A percentile compares a stretch with the other conserved stretches of the same genome.
phyloP scores from a whole-genome alignment of 176 grass and related monocot genomes.

The Phragmites australis region DNA sequence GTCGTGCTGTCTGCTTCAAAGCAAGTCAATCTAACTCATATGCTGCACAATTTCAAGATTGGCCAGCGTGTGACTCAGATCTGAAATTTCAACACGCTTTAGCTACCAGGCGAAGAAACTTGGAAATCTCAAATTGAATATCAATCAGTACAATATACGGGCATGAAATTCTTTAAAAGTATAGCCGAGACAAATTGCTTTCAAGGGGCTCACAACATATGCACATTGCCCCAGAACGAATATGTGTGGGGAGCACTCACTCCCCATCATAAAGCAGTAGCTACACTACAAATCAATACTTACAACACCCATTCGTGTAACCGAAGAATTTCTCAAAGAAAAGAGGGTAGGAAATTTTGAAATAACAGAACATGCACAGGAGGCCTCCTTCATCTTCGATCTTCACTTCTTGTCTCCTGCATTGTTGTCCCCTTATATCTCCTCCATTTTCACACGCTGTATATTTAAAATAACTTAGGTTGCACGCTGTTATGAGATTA shows the following conservation, averaged over 20 bases:
- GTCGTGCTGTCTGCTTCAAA: conserved; percentile 29
- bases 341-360: neutral
- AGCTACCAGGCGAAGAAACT: conserved; percentile 8
- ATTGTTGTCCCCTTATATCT: neutral
- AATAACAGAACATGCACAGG: conserved; percentile 32
- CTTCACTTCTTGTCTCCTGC: neutral
- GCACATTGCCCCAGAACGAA: conserved; percentile 41
- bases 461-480: neutral
- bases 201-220: conserved; percentile 45
- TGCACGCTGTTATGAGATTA: neutral
- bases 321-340: conserved; percentile 10
- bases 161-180: conserved; percentile 12
- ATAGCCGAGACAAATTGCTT: conserved; percentile 11
- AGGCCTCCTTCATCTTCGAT: neutral
- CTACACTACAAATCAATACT: conserved; percentile 58
- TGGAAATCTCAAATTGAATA: conserved; percentile 12
- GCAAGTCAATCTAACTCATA: conserved; percentile 6
- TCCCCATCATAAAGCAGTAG: conserved; percentile 29
- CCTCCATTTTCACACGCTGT: conserved; percentile 29
- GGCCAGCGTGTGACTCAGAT: neutral
- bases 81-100: neutral
- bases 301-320: conserved; percentile 42
- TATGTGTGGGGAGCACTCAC: conserved; percentile 30
- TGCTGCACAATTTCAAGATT: neutral
- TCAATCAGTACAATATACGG: conserved; percentile 47